Evolutionary conservation across 225 moss, liverwort and hornwort genomes (phyloP), one percentile per base, ranked within the genome.

Genomic region (Marchantia polymorpha): DNA sequence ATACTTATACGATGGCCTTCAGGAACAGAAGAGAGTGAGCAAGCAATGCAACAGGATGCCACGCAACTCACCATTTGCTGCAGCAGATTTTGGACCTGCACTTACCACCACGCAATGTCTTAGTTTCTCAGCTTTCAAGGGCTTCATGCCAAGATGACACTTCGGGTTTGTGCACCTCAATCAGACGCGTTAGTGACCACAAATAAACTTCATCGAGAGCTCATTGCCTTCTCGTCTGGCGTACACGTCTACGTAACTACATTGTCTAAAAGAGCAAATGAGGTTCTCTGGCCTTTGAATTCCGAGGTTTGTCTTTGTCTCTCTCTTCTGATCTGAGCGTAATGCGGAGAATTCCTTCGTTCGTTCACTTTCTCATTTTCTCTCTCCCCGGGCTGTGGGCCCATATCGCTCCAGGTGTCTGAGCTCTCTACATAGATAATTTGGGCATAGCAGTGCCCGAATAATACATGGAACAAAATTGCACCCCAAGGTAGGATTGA

Each of bases 31-130:
- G 13, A 31, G 5, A 70, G 20, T 51, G 39, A 39, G 39, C 39
- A 39, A 39, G 3, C 39, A 39, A 39, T 39, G 39, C 39, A 39
- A 39, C 39, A 39, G 23, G 26, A 27, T 67, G 39, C 39, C 39
- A 39, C 12, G 25, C 26, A 52, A 77, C 86, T 81, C 81, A 86
- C 86, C 86, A 86, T 86, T 79, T 86, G 86, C 55, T 86, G 86
- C 64, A 86, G 75, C 52, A 86, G 86, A 79, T 86, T 86, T 65
- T 86, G 86, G 64, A 86, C 86, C 86, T 86, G 81, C 69, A 66
- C 4, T 22, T 73, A 27, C 13, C 53, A 73, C 27, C 3, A 52
- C 73, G 54, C 6, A 14, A 23, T n/a, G 10, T 51, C n/a, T 71
- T 22, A n/a, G 10, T 47, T 49, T n/a, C 71, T n/a, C 23, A 23